These are phyloP conservation scores for Setaria italica DNA, from an alignment of 202 grass and related monocot species.

Conservation along the genomic window DNA sequence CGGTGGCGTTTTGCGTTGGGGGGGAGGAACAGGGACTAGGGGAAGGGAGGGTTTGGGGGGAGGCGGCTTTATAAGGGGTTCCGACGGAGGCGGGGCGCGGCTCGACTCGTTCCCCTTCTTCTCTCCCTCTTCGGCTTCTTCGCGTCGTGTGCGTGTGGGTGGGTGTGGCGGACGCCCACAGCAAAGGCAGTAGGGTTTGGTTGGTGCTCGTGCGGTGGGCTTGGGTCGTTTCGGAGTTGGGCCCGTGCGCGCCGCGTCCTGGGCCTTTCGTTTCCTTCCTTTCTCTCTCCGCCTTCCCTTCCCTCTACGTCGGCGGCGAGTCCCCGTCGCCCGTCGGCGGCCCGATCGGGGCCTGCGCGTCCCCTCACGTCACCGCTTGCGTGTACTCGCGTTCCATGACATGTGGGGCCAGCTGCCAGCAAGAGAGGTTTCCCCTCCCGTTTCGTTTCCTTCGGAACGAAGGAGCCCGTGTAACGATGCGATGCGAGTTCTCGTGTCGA, in stretches of 20 bases:
- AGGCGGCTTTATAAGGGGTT: conserved; percentile 53
- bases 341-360: too few relatives aligned
- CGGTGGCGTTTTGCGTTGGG: background rate
- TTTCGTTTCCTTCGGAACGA: background rate
- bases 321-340: background rate
- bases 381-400: background rate
- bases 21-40: background rate
- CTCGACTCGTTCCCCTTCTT: conserved; percentile 40
- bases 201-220: background rate
- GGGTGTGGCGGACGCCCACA: background rate
- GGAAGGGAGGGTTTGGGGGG: conserved; percentile 25
- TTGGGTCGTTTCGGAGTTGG: background rate
- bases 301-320: background rate
- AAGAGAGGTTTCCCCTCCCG: background rate
- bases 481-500: too few relatives aligned
- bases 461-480: background rate
- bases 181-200: conserved; percentile 35
- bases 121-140: too few relatives aligned
- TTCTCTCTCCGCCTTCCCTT: background rate
- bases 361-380: too few relatives aligned
- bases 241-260: background rate
- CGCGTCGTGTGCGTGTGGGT: too few relatives aligned
- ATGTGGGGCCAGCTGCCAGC: background rate
- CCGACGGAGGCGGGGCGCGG: conserved; percentile 57
- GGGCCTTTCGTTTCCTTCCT: background rate